phyloP scores from a whole-genome alignment of 129 eudicot species.

The Pseudognaphalium luteoalbum region DNA sequence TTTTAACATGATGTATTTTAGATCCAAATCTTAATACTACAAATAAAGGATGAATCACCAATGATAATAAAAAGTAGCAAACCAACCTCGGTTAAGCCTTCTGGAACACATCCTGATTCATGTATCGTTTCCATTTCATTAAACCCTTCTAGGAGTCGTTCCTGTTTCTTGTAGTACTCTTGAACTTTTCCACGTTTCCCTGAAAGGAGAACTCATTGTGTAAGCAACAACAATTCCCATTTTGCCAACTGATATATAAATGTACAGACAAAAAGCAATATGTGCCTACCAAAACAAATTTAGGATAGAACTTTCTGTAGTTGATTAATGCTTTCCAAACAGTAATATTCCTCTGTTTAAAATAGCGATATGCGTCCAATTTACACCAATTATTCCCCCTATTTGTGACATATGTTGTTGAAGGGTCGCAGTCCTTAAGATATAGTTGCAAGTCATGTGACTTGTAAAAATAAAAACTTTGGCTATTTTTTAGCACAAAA shows the following conservation, averaged over 20 bases:
- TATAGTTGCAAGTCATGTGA: not conserved
- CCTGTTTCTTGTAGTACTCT: constrained; percentile 80
- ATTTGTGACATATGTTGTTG: not conserved
- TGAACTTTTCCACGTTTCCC: constrained; percentile 74
- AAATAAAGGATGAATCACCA: not conserved
- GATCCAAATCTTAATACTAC: not conserved
- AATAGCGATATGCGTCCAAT: no score
- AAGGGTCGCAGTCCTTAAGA: not conserved
- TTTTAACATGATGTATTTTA: not conserved
- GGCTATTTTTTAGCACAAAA: constrained; percentile 14
- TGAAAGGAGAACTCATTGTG: constrained; percentile 16
- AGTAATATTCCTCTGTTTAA: no score
- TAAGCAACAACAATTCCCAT: not conserved
- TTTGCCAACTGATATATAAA: not conserved
- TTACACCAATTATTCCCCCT: no score
- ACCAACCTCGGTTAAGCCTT: constrained; percentile 68
- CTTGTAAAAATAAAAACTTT: not conserved
- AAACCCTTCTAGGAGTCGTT: constrained; percentile 75
- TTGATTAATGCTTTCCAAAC: not conserved
- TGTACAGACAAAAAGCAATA: not conserved
- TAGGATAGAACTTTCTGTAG: not conserved
- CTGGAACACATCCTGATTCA: constrained; percentile 67
- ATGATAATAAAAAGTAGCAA: constrained; percentile 6
- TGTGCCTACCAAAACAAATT: not conserved
- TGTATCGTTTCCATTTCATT: constrained; percentile 85